Evolutionary conservation across 2,329 filamentous ascomycete species (phyloP).

Genomic region (Colletotrichum sp.): DNA sequence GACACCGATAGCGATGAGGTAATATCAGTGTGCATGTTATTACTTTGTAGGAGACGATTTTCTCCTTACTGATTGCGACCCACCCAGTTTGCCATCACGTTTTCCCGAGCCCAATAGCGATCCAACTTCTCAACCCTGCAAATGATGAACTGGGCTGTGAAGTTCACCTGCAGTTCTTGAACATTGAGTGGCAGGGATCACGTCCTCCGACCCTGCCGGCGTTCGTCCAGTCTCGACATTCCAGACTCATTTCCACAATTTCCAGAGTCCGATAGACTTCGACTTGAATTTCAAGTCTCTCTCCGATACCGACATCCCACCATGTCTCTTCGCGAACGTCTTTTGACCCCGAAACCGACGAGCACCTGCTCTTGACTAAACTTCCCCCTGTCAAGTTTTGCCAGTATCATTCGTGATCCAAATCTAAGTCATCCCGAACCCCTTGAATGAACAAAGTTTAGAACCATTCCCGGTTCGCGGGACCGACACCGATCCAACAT

Average conservation of each 20-base stretch:
- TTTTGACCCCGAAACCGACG: background rate
- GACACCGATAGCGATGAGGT: background rate
- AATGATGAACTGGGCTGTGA: background rate
- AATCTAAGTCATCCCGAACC: rapidly evolving
- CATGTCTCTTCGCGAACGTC: background rate
- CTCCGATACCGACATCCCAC: background rate
- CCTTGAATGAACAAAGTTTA: background rate
- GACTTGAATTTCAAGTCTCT: rapidly evolving
- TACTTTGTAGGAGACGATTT: background rate
- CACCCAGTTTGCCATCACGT: background rate
- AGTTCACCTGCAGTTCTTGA: rapidly evolving
- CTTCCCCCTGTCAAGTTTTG: background rate
- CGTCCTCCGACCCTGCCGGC: no score
- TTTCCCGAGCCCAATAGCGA: background rate
- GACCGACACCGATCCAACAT: no score
- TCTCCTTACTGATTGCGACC: background rate
- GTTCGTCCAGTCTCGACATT: background rate
- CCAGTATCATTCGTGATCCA: background rate
- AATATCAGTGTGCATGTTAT: background rate
- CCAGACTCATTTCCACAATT: background rate
- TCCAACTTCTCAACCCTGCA: rapidly evolving
- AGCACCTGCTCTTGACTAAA: rapidly evolving
- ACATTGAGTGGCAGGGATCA: background rate
- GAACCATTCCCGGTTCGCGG: rapidly evolving
- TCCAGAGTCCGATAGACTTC: background rate